A percentile compares a stretch with the other conserved stretches of the same genome.
Evolutionary conservation across 805 yeast species (phyloP).

Genomic region (Candida boidinii): DNA sequence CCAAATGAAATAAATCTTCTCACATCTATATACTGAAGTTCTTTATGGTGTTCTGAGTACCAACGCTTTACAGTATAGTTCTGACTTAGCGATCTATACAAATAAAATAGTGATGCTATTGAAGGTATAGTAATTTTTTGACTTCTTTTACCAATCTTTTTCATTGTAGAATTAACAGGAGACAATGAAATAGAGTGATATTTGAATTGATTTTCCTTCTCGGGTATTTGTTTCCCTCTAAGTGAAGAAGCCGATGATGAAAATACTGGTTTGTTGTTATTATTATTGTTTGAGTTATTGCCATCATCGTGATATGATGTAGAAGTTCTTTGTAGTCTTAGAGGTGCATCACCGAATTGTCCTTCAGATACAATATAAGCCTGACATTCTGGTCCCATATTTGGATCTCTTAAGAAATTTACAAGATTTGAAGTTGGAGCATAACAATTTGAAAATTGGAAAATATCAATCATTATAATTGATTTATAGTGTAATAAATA

Average conservation of each 20-base stretch:
- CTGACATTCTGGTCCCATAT: slow-evolving; percentile 77
- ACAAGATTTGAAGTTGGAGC: slow-evolving; percentile 80
- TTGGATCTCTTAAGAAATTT: slow-evolving; percentile 51
- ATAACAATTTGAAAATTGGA: slow-evolving; percentile 82
- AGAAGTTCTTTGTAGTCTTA: slow-evolving; percentile 19
- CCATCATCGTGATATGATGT: slow-evolving; percentile 12
- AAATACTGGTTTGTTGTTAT: not conserved
- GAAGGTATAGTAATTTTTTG: slow-evolving; percentile 41
- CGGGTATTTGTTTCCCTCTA: not conserved
- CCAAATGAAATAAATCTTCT: slow-evolving; percentile 87
- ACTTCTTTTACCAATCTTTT: not conserved
- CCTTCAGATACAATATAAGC: slow-evolving; percentile 55
- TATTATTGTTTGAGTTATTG: not conserved
- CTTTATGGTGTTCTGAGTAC: slow-evolving; percentile 59
- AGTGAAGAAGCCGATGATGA: not conserved
- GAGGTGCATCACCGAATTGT: slow-evolving; percentile 26
- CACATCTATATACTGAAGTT: slow-evolving; percentile 62
- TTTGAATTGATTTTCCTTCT: not conserved
- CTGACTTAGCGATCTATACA: slow-evolving; percentile 72
- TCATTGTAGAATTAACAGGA: not conserved
- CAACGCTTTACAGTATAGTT: slow-evolving; percentile 75
- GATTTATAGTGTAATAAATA: slow-evolving; percentile 88
- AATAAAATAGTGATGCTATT: slow-evolving; percentile 55
- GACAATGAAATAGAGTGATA: too few relatives aligned
- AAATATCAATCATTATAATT: slow-evolving; percentile 73